A percentile compares a stretch with the other conserved stretches of the same genome.
phyloP scores from a whole-genome alignment of 1,284 basidiomycete genomes.

The Papiliotrema laurentii region DNA sequence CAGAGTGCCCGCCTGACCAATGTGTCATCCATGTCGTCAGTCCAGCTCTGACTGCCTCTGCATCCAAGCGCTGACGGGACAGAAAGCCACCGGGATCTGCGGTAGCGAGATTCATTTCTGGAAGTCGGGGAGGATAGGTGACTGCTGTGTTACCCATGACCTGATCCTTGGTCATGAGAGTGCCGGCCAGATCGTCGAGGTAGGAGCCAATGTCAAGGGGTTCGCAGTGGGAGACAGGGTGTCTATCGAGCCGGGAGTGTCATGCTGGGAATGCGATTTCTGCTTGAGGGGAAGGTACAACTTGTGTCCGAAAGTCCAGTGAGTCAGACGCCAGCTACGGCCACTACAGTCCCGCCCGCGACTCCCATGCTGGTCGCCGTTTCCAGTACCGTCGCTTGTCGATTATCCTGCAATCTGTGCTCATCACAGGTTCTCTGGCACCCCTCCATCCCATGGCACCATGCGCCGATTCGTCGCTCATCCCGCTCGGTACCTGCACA shows the following conservation, averaged over 20 bases:
- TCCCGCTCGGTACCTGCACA: constrained; percentile 47
- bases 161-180: constrained; percentile 49
- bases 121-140: constrained; percentile 31
- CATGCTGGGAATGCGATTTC: constrained; percentile 43
- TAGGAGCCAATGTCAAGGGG: constrained; percentile 41
- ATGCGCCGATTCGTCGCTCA: constrained; percentile 48
- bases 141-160: constrained; percentile 30
- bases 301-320: constrained; percentile 35
- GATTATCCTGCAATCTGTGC: background rate
- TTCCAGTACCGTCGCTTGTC: background rate
- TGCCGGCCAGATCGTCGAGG: constrained; percentile 43
- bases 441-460: constrained; percentile 30
- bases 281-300: constrained; percentile 43
- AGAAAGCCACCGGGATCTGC: constrained; percentile 26
- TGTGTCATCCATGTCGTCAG: constrained; percentile 27
- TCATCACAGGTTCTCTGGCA: constrained; percentile 31
- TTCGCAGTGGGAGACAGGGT: constrained; percentile 48
- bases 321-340: constrained; percentile 7
- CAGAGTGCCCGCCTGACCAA: constrained; percentile 18
- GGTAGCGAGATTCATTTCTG: constrained; percentile 29
- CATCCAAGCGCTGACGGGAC: background rate
- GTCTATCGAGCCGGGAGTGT: constrained; percentile 49
- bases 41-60: background rate
- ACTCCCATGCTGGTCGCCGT: background rate
- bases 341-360: background rate